phyloP scores from a whole-genome alignment of 1,139 yeast species.

The Geotrichum aggregatum region DNA sequence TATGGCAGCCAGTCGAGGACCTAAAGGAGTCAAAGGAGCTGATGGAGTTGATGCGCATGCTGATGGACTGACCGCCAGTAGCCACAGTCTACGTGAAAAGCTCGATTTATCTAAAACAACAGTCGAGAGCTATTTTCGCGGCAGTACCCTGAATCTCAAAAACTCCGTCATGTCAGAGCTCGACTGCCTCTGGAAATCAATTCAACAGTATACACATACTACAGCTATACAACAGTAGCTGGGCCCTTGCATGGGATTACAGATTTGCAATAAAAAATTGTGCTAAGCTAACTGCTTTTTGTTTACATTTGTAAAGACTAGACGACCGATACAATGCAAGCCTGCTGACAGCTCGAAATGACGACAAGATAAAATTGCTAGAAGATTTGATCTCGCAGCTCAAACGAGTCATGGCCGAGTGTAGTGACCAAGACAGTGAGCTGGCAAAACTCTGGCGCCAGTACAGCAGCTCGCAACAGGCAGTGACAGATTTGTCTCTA shows the following conservation, averaged over 20 bases:
- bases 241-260: too few relatives aligned
- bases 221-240: too few relatives aligned
- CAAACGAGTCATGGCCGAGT: background rate
- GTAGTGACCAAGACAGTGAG: background rate
- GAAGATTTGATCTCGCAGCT: background rate
- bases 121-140: background rate
- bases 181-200: background rate
- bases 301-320: background rate
- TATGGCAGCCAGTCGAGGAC: too few relatives aligned
- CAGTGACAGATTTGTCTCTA: background rate
- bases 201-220: conserved; percentile 4
- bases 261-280: too few relatives aligned
- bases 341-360: background rate
- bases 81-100: background rate
- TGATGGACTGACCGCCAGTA: too few relatives aligned
- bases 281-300: background rate
- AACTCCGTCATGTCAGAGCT: background rate
- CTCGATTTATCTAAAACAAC: conserved; percentile 2
- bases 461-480: background rate
- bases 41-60: too few relatives aligned
- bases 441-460: background rate
- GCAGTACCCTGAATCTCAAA: background rate
- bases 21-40: too few relatives aligned
- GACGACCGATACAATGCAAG: background rate
- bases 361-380: background rate